Conservation (phyloP, 768 basidiomycete species). For the Amanita subjunquillea region DNA sequence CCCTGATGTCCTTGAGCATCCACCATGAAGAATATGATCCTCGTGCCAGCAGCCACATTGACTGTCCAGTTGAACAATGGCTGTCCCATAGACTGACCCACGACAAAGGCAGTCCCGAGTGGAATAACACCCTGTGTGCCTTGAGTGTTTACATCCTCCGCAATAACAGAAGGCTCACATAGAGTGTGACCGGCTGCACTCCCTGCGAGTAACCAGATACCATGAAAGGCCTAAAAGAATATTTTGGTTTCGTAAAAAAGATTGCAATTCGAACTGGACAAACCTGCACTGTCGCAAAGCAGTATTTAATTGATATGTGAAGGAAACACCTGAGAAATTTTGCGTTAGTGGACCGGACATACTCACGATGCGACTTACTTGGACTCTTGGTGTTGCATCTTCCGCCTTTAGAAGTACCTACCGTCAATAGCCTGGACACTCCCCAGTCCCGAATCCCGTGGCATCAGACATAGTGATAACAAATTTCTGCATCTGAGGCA, state of each 20-base stretch:
- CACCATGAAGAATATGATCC: constrained; percentile 45
- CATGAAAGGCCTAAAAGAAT: constrained; percentile 27
- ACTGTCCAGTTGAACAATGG: constrained; percentile 42
- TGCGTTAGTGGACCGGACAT: background rate
- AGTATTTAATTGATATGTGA: constrained; percentile 37
- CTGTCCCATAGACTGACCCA: constrained; percentile 30
- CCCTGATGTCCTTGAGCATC: constrained; percentile 42
- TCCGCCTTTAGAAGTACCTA: constrained; percentile 34
- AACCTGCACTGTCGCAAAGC: constrained; percentile 57
- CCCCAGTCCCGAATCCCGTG: constrained; percentile 64
- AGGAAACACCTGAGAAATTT: constrained; percentile 23
- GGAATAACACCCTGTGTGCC: constrained; percentile 48
- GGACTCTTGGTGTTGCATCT: constrained; percentile 42
- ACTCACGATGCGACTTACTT: constrained; percentile 15
- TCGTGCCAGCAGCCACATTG: constrained; percentile 47
- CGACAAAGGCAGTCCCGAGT: constrained; percentile 38
- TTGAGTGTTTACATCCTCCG: background rate
- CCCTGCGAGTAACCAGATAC: constrained; percentile 37
- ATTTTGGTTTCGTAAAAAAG: background rate
- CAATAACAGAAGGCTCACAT: constrained; percentile 24
- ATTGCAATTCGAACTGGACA: constrained; percentile 11
- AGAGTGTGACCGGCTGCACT: constrained; percentile 41
- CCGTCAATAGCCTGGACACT: constrained; percentile 34
- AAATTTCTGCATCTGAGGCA: constrained; percentile 28
- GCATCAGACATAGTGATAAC: constrained; percentile 64